Conservation (phyloP, 148 eudicot species). For the Arctostaphylos glauca region DNA sequence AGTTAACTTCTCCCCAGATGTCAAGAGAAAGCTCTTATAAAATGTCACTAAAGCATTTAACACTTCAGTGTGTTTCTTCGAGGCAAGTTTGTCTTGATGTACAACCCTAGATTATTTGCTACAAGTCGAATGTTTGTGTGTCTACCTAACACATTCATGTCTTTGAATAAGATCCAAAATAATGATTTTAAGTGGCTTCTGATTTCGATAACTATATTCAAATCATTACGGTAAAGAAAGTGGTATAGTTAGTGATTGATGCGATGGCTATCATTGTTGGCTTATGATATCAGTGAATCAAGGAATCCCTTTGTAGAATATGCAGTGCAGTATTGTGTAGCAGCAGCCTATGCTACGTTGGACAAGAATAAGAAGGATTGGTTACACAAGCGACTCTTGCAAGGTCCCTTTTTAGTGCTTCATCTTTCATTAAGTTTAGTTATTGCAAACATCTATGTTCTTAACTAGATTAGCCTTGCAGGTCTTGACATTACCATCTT, state of each 20-base stretch:
- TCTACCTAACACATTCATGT: background rate
- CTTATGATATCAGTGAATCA: constrained; percentile 49
- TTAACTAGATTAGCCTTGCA: constrained; percentile 52
- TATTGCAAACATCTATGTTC: constrained; percentile 18
- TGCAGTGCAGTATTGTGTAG: constrained; percentile 84
- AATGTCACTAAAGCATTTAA: constrained; percentile 57
- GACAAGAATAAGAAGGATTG: constrained; percentile 55
- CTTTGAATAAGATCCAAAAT: background rate
- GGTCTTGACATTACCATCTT: constrained; percentile 93
- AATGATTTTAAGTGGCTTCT: background rate
- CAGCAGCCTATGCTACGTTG: constrained; percentile 72
- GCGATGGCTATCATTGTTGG: background rate
- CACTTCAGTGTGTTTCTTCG: constrained; percentile 66
- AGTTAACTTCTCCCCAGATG: constrained; percentile 95
- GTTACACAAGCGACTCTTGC: constrained; percentile 62
- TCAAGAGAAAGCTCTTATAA: constrained; percentile 80
- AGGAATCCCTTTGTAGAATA: constrained; percentile 96
- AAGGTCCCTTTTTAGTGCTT: constrained; percentile 47
- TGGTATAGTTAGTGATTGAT: background rate
- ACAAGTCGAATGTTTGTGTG: background rate
- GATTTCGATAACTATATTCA: background rate
- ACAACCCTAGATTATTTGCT: background rate
- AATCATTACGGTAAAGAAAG: background rate
- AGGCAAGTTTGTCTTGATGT: constrained; percentile 47
- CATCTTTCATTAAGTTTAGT: background rate